Percentiles rank a stretch among this genome's conserved stretches.
phyloP scores from a whole-genome alignment of 495 filamentous ascomycete genomes.

The Pseudoneurospora amorphoporcata region DNA sequence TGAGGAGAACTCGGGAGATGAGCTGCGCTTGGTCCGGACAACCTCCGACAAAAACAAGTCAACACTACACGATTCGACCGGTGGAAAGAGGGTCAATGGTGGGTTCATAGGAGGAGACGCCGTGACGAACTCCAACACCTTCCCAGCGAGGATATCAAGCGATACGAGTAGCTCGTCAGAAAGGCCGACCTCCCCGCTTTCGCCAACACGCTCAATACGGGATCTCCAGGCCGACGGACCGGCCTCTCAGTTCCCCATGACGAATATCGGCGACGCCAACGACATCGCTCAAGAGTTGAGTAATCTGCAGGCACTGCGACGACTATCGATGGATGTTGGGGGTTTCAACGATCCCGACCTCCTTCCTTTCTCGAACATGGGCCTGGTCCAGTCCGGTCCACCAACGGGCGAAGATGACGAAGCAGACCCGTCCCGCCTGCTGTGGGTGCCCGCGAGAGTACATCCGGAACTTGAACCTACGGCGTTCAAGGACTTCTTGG shows the following conservation, averaged over 20 bases:
- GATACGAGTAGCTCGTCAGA: conserved; percentile 40
- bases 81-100: not conserved
- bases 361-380: conserved; percentile 61
- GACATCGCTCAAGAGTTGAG: conserved; percentile 92
- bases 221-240: conserved; percentile 52
- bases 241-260: conserved; percentile 69
- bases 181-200: conserved; percentile 40
- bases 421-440: conserved; percentile 75
- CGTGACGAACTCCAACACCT: conserved; percentile 28
- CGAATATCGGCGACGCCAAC: conserved; percentile 84
- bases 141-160: conserved; percentile 34
- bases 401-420: conserved; percentile 71
- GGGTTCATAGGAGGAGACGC: conserved; percentile 8
- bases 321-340: conserved; percentile 98
- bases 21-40: conserved; percentile 32
- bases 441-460: conserved; percentile 92
- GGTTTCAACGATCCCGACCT: conserved; percentile 87
- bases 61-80: not conserved
- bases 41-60: conserved; percentile 28
- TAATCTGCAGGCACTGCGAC: conserved; percentile 87
- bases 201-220: conserved; percentile 50
- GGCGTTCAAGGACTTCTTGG: conserved; percentile 94
- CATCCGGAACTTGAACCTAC: conserved; percentile 93
- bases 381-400: conserved; percentile 55
- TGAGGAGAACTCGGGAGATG: conserved; percentile 29